Conservation (phyloP, 1,284 basidiomycete genomes). For the Wallemia hederae region DNA sequence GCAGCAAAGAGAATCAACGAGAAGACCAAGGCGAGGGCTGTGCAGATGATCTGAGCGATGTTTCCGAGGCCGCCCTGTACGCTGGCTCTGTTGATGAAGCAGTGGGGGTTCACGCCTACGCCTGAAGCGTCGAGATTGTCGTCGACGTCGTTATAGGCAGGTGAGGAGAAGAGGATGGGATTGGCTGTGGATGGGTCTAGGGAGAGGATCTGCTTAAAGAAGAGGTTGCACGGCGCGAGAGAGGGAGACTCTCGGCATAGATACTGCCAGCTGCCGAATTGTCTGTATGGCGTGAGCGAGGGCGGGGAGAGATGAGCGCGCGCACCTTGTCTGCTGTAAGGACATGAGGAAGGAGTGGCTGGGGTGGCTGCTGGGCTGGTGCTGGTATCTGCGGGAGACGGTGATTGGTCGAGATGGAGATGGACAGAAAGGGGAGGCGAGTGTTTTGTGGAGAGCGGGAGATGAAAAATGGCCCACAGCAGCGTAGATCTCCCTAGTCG, state of each 20-base stretch:
- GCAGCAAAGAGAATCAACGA: background rate
- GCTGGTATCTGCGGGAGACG: no score
- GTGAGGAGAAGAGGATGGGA: background rate
- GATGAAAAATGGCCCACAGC: no score
- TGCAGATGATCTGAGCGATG: background rate
- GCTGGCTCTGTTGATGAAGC: background rate
- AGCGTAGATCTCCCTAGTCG: no score
- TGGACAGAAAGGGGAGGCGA: no score
- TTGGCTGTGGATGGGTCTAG: no score
- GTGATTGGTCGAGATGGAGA: no score
- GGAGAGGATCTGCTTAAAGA: background rate
- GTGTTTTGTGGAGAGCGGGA: no score
- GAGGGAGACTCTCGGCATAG: background rate
- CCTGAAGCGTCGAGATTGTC: background rate
- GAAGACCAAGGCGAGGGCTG: background rate
- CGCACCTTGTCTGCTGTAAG: background rate
- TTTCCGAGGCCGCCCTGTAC: background rate
- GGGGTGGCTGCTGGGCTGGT: no score
- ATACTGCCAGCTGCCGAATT: background rate
- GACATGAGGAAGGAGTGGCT: no score
- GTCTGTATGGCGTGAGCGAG: background rate
- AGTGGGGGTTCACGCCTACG: background rate
- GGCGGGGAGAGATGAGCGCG: background rate
- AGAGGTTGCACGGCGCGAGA: background rate
- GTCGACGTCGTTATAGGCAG: background rate